Evolutionary conservation across 331 rosid genomes (phyloP), one percentile per base, ranked within the genome.

Genomic region (Phaseolus coccineus): DNA sequence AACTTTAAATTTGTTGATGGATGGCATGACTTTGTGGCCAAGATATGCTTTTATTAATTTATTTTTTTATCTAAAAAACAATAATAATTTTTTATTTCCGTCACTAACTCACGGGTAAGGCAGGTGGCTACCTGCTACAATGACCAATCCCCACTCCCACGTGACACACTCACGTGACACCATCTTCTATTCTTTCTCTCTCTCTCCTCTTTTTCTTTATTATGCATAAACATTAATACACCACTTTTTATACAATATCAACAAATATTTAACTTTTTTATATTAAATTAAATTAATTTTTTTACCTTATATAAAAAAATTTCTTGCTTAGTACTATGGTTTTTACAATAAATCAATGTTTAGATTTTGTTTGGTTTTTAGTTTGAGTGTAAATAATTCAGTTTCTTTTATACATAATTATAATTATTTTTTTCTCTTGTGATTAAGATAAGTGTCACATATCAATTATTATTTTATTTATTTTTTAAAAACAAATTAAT

Each of bases 121-220:
- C 74, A 74, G 71, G 73, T 74, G 76, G 71, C 71, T 65, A 74
- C 86, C 89, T 84, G 80, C 85, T 47, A 81, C 82, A 76, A 72
- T 66, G 75, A 78, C 85, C 76, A 66, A 77, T 86, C 35, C 63
- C 40, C 57, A 67, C 62, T 48, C 66, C 80, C 90, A 37, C 42
- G 42, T 37, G 42, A 37, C 42, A 1, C 42, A 5, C 42, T 37
- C 42, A 85, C 87, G 85, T 87, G 89, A 76, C 74, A 78, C 74
- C 22, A 19, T 19, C 22, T 19, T 19, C 22, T 19, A 19, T 19
- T 19, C 22, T 19, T 19, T 19, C 22, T 19, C 22, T 19, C 22
- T 19, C 22, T 19, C 22, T 19, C 74, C 19, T 12, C 69, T 52
- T 40, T 40, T 40, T 40, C 46, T 40, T 40, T 1, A 40, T 40